Evolutionary conservation across 164 flowering plant species (phyloP).

Genomic region (Cinnamomum chago): DNA sequence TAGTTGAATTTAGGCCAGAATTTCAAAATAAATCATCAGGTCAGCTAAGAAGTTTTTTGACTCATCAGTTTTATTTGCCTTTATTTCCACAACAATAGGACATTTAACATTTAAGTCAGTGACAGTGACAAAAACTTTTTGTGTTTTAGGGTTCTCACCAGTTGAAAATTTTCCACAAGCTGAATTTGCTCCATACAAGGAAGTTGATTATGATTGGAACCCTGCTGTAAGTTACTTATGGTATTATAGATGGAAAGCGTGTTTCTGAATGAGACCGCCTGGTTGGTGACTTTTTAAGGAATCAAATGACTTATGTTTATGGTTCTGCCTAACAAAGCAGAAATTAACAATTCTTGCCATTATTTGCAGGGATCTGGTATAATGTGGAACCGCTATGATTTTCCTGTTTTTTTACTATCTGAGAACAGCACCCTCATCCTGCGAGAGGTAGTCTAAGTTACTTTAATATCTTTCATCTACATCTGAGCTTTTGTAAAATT

Average conservation of each 20-base stretch:
- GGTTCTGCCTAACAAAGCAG: background rate
- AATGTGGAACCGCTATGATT: slow-evolving; percentile 70
- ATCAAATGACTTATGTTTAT: background rate
- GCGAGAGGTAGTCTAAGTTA: slow-evolving; percentile 50
- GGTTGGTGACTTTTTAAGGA: slow-evolving; percentile 1
- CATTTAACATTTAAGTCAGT: slow-evolving; percentile 3
- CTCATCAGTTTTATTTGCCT: slow-evolving; percentile 5
- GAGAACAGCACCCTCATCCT: slow-evolving; percentile 40
- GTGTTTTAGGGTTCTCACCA: slow-evolving; percentile 74
- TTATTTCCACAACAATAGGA: background rate
- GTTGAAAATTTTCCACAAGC: slow-evolving; percentile 79
- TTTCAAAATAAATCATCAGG: slow-evolving; percentile 37
- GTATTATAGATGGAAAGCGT: background rate
- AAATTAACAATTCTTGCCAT: background rate
- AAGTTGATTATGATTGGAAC: slow-evolving; percentile 70
- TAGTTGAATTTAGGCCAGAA: slow-evolving; percentile 53
- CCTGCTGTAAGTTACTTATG: slow-evolving; percentile 60
- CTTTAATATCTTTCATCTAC: background rate
- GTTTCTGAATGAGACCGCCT: background rate
- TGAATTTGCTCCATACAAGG: slow-evolving; percentile 72
- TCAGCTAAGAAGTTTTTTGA: slow-evolving; percentile 14
- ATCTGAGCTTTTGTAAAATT: background rate
- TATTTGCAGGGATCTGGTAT: slow-evolving; percentile 80
- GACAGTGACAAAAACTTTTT: background rate
- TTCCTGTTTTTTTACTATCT: slow-evolving; percentile 82